Evolutionary conservation across 208 protist species (phyloP).

Genomic region (Chromosphaera perkinsii): DNA sequence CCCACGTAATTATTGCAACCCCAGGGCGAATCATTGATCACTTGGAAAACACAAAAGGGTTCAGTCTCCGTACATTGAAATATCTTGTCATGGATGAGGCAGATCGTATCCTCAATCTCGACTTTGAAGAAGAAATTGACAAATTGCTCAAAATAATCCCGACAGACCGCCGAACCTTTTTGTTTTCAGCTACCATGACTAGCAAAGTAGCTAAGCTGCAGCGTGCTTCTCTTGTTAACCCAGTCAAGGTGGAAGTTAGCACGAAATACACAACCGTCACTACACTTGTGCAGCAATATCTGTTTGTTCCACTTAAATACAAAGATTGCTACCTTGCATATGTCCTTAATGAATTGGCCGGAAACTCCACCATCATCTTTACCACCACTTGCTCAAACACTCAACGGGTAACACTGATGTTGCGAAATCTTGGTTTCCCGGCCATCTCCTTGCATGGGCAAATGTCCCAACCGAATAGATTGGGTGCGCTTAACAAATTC

Average conservation of each 20-base stretch:
- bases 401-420: slow-evolving; percentile 52
- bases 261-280: slow-evolving; percentile 89
- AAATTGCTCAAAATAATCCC: slow-evolving; percentile 80
- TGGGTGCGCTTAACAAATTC: slow-evolving; percentile 55
- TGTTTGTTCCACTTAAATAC: slow-evolving; percentile 85
- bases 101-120: slow-evolving; percentile 94
- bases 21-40: slow-evolving; percentile 94
- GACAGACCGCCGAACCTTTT: slow-evolving; percentile 73
- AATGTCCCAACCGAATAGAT: slow-evolving; percentile 48
- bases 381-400: slow-evolving; percentile 43
- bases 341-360: slow-evolving; percentile 48
- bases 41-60: slow-evolving; percentile 89
- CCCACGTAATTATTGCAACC: slow-evolving; percentile 94
- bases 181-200: slow-evolving; percentile 97
- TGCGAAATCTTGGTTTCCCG: slow-evolving; percentile 62
- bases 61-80: not conserved
- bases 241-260: slow-evolving; percentile 85
- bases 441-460: slow-evolving; percentile 69
- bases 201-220: slow-evolving; percentile 90
- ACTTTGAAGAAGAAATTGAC: slow-evolving; percentile 96
- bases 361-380: slow-evolving; percentile 71
- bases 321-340: slow-evolving; percentile 63
- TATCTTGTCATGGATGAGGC: slow-evolving; percentile 88
- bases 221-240: slow-evolving; percentile 88
- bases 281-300: slow-evolving; percentile 87